phyloP scores from a whole-genome alignment of 2,329 filamentous ascomycete species.

The Neonectria neomacrospora region DNA sequence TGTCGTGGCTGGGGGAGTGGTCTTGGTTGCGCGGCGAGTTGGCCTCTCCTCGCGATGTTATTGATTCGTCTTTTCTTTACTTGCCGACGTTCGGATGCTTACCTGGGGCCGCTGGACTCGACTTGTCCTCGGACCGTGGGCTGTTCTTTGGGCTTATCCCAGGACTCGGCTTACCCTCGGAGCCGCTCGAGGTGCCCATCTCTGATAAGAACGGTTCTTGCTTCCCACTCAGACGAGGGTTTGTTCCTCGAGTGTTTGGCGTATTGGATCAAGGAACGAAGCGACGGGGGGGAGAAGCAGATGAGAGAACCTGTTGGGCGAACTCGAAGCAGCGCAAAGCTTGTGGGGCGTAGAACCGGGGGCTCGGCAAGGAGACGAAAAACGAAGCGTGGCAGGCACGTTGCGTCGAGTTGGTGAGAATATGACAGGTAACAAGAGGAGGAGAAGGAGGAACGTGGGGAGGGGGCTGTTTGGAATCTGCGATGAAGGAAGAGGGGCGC shows the following conservation, averaged over 20 bases:
- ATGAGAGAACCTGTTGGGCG: not conserved
- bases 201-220: not conserved
- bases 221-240: not conserved
- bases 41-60: not conserved
- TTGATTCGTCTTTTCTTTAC: not conserved
- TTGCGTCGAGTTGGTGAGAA: constrained; percentile 9
- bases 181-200: constrained; percentile 21
- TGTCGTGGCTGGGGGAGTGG: constrained; percentile 9
- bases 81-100: not conserved
- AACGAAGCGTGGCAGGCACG: no score
- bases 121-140: not conserved
- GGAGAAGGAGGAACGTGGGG: not conserved
- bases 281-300: not conserved
- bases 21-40: not conserved
- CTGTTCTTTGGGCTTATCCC: constrained; percentile 2
- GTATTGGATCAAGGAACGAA: not conserved
- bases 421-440: constrained; percentile 15
- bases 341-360: not conserved
- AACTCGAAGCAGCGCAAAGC: not conserved
- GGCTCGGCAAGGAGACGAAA: not conserved
- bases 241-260: not conserved
- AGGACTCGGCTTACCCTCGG: constrained; percentile 16
- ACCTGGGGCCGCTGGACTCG: constrained; percentile 4
- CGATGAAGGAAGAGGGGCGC: not conserved
- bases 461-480: not conserved